Base-by-base conservation (phyloP, 106 monocot genomes). In the Acorus gramineus region DNA sequence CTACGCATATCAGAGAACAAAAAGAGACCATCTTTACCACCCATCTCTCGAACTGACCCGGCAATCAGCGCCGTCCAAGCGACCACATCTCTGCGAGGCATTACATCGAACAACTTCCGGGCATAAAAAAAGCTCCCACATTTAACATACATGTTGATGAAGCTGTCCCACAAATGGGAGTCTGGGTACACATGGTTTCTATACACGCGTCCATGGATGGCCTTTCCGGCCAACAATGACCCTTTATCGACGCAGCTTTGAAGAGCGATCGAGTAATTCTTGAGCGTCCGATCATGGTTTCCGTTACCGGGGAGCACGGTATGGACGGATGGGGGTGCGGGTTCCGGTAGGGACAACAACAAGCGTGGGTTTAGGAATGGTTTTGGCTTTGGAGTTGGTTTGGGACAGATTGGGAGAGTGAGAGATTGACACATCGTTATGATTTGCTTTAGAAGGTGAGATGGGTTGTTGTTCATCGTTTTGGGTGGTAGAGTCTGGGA, bases 1-100 rank as follows among this genome's bases (percentile, higher is more conserved):
- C 57, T 60, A 11, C 59, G 61, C 77, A 77, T 69, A 42, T 61
- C 60, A 46, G 45, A 56, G 47, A 81, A 73, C 75, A 80, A 62
- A 57, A 66, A 52, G 5, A 67, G n/a, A 13, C 66, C 70, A 43
- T 62, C 66, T 2, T 14, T 47, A 2, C 46, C 52, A 12, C 72
- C 49, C 50, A 13, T 60, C 44, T 59, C 80, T n/a, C 5, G 43
- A 3, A 28, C 10, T 9, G 55, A 75, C 43, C 75, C 66, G 0
- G 75, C 11, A 44, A 74, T 66, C 45, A 79, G 10, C 8, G 74
- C 48, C 2, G 74, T 70, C 74, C 79, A 79, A 43, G 69, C 71
- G 44, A 71, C 71, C 9, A 71, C 66, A 64, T 80, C 71, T 28
- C 71, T 44, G 0, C 63, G 11, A 11, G 75, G 80, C 71, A 80